phyloP scores from a whole-genome alignment of 73 alveolate species.

The Effrenium voratum region DNA sequence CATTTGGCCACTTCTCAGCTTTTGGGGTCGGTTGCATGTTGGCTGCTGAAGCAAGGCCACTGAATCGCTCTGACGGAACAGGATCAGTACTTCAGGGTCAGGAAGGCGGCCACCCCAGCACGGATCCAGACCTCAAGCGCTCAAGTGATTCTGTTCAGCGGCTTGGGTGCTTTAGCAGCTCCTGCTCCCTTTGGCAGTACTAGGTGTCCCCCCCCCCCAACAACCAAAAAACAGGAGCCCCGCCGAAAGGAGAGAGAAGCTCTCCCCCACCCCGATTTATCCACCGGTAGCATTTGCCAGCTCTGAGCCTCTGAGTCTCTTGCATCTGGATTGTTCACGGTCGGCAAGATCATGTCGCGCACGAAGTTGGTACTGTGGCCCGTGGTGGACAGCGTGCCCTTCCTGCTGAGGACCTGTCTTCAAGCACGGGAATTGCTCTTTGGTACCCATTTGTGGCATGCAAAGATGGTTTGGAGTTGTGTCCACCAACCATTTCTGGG shows the following conservation, averaged over 20 bases:
- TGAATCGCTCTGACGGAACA: background rate
- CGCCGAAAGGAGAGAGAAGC: background rate
- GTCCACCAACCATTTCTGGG: background rate
- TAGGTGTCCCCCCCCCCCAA: background rate
- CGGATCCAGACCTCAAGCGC: conserved; percentile 99
- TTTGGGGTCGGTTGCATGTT: background rate
- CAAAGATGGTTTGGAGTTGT: background rate
- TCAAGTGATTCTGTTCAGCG: too few species aligned
- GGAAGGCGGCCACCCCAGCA: conserved; percentile 99
- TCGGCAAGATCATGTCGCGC: conserved; percentile 98
- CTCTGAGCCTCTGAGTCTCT: background rate
- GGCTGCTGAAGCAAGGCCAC: background rate
- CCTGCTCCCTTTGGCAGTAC: background rate
- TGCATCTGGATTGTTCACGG: conserved; percentile 97
- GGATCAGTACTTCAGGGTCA: conserved; percentile 98
- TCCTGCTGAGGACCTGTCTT: conserved; percentile 97
- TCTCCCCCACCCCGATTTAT: background rate
- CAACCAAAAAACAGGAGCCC: background rate
- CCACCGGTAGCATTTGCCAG: background rate
- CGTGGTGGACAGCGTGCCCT: conserved; percentile 99
- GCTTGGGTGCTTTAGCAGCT: too few species aligned
- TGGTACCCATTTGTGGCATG: background rate
- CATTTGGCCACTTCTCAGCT: background rate
- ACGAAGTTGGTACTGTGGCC: conserved; percentile 99
- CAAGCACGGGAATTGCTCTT: background rate